Evolutionary conservation across 108 stramenopile species (phyloP).

Genomic region (Epipyxis sp.): DNA sequence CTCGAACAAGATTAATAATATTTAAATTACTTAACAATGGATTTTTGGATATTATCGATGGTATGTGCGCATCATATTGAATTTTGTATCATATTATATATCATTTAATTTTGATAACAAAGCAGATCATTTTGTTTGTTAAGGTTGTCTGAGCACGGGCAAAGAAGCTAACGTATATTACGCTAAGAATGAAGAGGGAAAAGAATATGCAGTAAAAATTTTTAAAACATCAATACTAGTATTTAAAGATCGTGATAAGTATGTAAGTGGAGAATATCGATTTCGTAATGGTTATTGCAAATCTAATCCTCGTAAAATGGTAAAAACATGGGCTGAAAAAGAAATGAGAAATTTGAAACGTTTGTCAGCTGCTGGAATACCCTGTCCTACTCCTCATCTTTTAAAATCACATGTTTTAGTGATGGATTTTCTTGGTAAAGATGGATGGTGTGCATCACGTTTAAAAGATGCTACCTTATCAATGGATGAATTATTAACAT

Average conservation of each 20-base stretch:
- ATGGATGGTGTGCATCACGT: conserved; percentile 91
- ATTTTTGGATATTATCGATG: conserved; percentile 82
- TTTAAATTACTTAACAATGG: conserved; percentile 89
- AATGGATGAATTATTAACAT: conserved; percentile 33
- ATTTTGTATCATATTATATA: too few relatives aligned
- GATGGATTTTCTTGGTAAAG: conserved; percentile 94
- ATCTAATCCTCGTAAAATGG: conserved; percentile 98
- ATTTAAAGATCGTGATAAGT: conserved; percentile 97
- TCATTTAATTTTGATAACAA: too few relatives aligned
- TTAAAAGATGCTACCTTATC: conserved; percentile 72
- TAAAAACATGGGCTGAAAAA: conserved; percentile 98
- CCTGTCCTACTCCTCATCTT: conserved; percentile 77
- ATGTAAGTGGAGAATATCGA: conserved; percentile 95
- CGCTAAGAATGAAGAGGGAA: conserved; percentile 66
- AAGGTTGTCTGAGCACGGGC: conserved; percentile 87
- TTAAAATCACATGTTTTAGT: conserved; percentile 88
- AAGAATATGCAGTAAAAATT: conserved; percentile 92
- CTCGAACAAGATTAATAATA: conserved; percentile 87
- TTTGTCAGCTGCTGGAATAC: conserved; percentile 75
- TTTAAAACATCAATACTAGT: conserved; percentile 98
- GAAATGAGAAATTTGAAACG: conserved; percentile 94
- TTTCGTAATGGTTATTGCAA: conserved; percentile 93
- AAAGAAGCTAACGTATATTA: conserved; percentile 99
- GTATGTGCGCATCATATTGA: too few relatives aligned
- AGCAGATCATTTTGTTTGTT: not conserved